Conservation (phyloP, 345 rosid species). For the Barbarea vulgaris region DNA sequence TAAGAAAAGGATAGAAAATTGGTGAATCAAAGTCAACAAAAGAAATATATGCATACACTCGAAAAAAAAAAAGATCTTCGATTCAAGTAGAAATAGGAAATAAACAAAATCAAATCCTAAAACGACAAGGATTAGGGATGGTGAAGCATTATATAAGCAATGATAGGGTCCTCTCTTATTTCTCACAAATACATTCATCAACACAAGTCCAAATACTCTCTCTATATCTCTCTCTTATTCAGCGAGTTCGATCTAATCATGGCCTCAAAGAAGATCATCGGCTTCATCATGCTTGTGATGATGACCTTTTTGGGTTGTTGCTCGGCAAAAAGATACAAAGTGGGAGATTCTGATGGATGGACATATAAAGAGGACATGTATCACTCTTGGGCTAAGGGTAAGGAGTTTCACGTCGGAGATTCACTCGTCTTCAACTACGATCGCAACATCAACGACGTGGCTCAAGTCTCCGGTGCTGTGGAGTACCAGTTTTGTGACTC, state of each 20-base stretch:
- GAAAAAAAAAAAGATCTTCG: too few relatives aligned
- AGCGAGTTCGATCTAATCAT: background rate
- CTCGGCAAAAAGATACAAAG: background rate
- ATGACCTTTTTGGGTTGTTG: background rate
- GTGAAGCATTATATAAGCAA: background rate
- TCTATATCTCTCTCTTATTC: background rate
- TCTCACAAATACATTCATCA: background rate
- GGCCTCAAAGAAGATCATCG: background rate
- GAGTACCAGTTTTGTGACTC: background rate
- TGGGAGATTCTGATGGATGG: background rate
- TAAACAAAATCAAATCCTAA: background rate
- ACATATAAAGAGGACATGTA: background rate
- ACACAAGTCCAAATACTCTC: background rate
- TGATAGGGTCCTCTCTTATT: background rate
- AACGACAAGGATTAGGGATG: background rate
- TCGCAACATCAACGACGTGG: background rate
- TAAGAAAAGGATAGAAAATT: too few relatives aligned
- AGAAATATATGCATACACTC: too few relatives aligned
- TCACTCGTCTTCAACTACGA: background rate
- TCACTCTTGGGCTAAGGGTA: background rate
- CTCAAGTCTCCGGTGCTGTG: background rate
- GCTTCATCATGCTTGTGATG: background rate
- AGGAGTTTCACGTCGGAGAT: background rate
- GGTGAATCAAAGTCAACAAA: too few relatives aligned
- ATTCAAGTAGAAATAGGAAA: background rate